phyloP scores from a whole-genome alignment of 192 early-diverging fungal species.

The Coemansia sp. region DNA sequence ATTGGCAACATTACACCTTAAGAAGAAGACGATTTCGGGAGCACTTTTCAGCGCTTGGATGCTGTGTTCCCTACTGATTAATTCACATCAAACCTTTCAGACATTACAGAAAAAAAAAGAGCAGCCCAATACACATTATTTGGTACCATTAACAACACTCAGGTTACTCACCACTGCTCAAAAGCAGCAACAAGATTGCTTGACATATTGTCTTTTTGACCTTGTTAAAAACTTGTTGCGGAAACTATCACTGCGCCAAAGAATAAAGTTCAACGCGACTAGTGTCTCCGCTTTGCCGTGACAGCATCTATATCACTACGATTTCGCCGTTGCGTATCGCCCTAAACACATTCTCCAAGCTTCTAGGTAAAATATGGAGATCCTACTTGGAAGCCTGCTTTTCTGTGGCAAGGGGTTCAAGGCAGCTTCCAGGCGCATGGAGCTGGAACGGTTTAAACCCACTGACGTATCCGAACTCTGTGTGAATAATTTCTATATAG shows the following conservation, averaged over 20 bases:
- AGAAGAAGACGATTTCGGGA: too few species aligned
- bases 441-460: conserved; percentile 55
- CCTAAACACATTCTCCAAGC: too few species aligned
- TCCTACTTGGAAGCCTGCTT: neutral
- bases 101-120: neutral
- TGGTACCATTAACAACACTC: neutral
- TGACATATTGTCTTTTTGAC: neutral
- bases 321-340: neutral
- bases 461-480: conserved; percentile 46
- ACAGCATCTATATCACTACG: neutral
- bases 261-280: neutral
- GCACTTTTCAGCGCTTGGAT: too few species aligned
- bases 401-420: conserved; percentile 27
- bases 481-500: conserved; percentile 49
- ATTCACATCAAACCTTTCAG: neutral
- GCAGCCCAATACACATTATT: neutral
- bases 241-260: neutral
- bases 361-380: too few species aligned
- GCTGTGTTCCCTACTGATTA: too few species aligned
- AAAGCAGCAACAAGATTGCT: neutral
- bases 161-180: neutral
- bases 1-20: neutral
- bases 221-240: neutral
- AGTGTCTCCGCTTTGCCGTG: neutral
- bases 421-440: conserved; percentile 52